Percentiles rank a stretch among this genome's conserved stretches.
These are phyloP conservation scores for Globisporangium heterothallicum DNA, from an alignment of 352 stramenopile genomes.

Conservation along the genomic window DNA sequence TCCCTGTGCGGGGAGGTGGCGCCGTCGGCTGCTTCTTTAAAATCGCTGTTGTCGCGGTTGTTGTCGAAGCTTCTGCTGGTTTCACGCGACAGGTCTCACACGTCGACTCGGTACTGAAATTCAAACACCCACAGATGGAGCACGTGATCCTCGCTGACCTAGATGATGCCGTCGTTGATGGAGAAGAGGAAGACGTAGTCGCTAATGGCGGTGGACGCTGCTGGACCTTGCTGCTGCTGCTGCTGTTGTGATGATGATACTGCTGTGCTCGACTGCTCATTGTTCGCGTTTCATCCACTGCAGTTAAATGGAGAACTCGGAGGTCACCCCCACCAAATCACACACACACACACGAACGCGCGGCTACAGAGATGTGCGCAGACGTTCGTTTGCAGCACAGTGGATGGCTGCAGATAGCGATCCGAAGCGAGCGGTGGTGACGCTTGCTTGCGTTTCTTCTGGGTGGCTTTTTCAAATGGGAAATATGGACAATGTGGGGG, in stretches of 20 bases:
- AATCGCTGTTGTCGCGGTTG: neutral
- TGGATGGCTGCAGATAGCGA: too few species aligned
- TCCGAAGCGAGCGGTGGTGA: too few species aligned
- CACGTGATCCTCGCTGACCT: constrained; percentile 13
- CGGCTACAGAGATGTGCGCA: too few species aligned
- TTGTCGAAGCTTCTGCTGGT: neutral
- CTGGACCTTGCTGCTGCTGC: neutral
- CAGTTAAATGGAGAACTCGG: neutral
- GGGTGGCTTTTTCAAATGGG: too few species aligned
- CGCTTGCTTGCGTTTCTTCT: too few species aligned
- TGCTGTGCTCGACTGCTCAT: neutral
- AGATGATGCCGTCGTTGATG: neutral
- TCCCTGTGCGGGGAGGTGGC: neutral
- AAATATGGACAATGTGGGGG: too few species aligned
- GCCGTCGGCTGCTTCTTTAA: neutral
- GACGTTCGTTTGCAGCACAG: too few species aligned
- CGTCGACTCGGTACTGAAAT: constrained; percentile 12
- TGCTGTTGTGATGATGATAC: neutral
- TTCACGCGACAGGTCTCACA: constrained; percentile 11
- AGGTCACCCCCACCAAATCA: too few species aligned
- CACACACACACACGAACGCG: neutral
- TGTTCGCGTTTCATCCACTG: neutral
- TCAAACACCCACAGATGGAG: constrained; percentile 13
- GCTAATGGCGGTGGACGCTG: neutral
- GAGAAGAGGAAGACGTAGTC: neutral